Percentiles rank a stretch among this genome's conserved stretches.
These are phyloP conservation scores for Hypholoma sublateritium DNA, from an alignment of 768 basidiomycete species.

Conservation along the genomic window DNA sequence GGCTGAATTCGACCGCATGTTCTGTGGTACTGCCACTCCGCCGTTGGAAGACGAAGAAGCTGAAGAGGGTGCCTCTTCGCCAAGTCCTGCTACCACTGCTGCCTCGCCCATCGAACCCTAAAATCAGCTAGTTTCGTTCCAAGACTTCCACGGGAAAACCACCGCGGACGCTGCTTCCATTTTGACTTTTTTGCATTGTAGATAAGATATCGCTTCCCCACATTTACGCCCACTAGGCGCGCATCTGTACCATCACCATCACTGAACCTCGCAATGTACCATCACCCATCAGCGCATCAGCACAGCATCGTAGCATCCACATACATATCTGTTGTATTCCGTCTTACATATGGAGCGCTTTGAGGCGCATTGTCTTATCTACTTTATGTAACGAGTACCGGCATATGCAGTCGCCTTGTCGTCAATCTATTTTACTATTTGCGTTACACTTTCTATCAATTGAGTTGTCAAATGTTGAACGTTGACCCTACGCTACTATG, in stretches of 20 bases:
- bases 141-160: no score
- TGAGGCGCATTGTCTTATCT: neutral
- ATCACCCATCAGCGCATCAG: conserved; percentile 1
- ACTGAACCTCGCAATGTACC: neutral
- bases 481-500: no score
- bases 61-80: no score
- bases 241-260: conserved; percentile 3
- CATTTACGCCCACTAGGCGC: neutral
- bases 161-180: neutral
- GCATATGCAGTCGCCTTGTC: neutral
- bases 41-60: no score
- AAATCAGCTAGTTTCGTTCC: no score
- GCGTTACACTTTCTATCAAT: no score
- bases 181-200: neutral
- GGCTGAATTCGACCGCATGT: neutral
- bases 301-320: neutral
- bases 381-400: neutral
- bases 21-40: no score
- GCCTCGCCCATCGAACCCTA: no score
- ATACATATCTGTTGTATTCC: neutral
- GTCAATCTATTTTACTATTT: no score
- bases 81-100: no score
- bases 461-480: no score
- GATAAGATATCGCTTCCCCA: neutral
- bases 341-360: neutral